Base-by-base conservation (phyloP, 2,329 filamentous ascomycete species). In the Arthrobotrys iridis region DNA sequence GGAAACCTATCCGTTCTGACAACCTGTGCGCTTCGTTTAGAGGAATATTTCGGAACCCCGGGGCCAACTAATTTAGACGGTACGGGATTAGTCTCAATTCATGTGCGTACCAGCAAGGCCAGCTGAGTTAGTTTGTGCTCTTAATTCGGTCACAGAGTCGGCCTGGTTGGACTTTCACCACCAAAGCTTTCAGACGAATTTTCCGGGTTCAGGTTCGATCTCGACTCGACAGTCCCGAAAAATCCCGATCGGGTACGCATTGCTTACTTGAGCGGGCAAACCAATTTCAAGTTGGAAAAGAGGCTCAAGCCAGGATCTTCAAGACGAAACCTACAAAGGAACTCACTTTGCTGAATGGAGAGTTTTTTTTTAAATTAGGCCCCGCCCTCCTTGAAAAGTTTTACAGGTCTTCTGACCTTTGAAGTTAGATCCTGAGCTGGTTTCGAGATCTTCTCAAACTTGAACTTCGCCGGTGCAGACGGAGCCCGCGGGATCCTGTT, bases 1-100 rank as follows among this genome's bases (percentile, higher is more conserved):
- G 68, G 52, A 52, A 26, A 28, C 15, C 2, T 45, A 52, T 55
- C 68, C 68, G 18, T 13, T 20, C 7, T 37, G 15, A 37, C 35
- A 55, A 35, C 30, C 46, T 37, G 18, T 33, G 33, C 45, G 43
- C 26, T 22, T 62, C 15, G 22, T 48, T 33, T n/a, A 20, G 10
- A 60, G 68, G 50, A 33, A 65, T 15, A 72, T 45, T 26, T 73
- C 59, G 68, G 68, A 52, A 50, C 41, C 24, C 50, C 59, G 46
- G 24, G 33, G 30, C 18, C 24, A 30, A 24, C 18, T 50, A 50
- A 18, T 15, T 37, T 40, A 3, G 10, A 5, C 18, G 30, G 64
- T 18, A 55, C 50, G 10, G 4, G 15, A 13, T 41, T 20, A 40
- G 60, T 43, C 30, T 11, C 2, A 26, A 58, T 40, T 57, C 35